A percentile compares a stretch with the other conserved stretches of the same genome.
Evolutionary conservation across 768 basidiomycete species (phyloP).

Genomic region (Tricholoma saponaceum): DNA sequence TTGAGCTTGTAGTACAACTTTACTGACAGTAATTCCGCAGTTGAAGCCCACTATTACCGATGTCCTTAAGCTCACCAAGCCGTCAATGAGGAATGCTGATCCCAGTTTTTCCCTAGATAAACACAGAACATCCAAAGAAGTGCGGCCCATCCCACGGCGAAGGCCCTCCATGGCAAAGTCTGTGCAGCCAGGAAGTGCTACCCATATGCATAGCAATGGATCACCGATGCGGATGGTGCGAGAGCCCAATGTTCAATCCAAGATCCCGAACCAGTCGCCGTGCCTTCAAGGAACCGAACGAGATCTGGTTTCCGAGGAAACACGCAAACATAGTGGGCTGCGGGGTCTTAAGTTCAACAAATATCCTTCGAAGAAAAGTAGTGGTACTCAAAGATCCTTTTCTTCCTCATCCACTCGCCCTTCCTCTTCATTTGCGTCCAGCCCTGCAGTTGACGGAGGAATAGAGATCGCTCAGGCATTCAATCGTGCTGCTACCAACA

Average conservation of each 20-base stretch:
- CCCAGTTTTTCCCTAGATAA: not conserved
- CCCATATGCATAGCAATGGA: not conserved
- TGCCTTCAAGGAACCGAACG: not conserved
- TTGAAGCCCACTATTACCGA: not conserved
- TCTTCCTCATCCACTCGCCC: slow-evolving; percentile 1
- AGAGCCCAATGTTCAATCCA: not conserved
- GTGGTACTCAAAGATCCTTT: not conserved
- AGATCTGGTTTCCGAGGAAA: not conserved
- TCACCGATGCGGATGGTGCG: not conserved
- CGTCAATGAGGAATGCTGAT: not conserved
- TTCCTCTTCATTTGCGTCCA: not conserved
- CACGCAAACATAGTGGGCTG: not conserved
- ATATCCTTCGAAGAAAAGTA: not conserved
- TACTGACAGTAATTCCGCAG: not conserved
- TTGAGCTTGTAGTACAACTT: not conserved
- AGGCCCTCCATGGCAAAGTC: not conserved
- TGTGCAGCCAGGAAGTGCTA: not conserved
- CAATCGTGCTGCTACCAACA: not conserved
- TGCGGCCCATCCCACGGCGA: not conserved
- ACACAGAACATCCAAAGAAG: not conserved
- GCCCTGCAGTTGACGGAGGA: not conserved
- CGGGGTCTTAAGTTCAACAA: not conserved
- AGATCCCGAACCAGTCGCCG: not conserved
- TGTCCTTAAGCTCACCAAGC: not conserved
- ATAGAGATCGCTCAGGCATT: not conserved